Base-by-base conservation (phyloP, 352 stramenopile species). In the Globisporangium sylvaticum region DNA sequence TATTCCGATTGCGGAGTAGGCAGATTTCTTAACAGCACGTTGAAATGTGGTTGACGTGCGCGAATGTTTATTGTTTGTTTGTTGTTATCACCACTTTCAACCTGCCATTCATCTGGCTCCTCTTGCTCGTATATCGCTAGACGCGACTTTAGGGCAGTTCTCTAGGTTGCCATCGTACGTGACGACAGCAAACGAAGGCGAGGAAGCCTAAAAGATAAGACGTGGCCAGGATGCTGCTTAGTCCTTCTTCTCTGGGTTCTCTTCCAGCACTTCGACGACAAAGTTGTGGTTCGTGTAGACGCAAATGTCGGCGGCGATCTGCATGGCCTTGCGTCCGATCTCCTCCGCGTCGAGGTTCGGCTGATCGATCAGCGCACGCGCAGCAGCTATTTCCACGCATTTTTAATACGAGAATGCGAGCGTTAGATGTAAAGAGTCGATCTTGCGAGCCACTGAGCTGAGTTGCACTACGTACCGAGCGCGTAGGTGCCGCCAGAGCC, bases 251-350 rank as follows among this genome's bases (percentile, higher is more conserved):
- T 89, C 80, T 12, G 57, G 12, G 39, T 73, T 72, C 57, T 89
- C 79, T 58, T 95, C 91, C 34, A 98, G 73, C 65, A 92, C 85
- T 76, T 99, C 95, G 56, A 97, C 84, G 34, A 95, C 92, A 73
- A 98, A 98, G 68, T 98, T 97, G 73, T 98, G 87, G 79, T 99
- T 99, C 58, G 97, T 99, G 83, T 99, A 99, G 62, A 99, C 85
- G 76, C 97, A 99, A 76, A 99, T 98, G 68, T 99, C 96, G 9
- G 94, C 84, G 27, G 97, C 97, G 72, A 99, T 98, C 66, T 94
- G 71, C 96, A 99, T 98, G 31, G 95, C 77, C 66, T 93, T 96
- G 71, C 79, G 86, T 2, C 90, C 95, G 52, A 99, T 95, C 59
- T 98, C 90, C 76, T 99, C 96, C 0, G 97, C 97, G 62, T 90